Evolutionary conservation across 768 basidiomycete genomes (phyloP).

Genomic region (Lactarius sanguifluus): DNA sequence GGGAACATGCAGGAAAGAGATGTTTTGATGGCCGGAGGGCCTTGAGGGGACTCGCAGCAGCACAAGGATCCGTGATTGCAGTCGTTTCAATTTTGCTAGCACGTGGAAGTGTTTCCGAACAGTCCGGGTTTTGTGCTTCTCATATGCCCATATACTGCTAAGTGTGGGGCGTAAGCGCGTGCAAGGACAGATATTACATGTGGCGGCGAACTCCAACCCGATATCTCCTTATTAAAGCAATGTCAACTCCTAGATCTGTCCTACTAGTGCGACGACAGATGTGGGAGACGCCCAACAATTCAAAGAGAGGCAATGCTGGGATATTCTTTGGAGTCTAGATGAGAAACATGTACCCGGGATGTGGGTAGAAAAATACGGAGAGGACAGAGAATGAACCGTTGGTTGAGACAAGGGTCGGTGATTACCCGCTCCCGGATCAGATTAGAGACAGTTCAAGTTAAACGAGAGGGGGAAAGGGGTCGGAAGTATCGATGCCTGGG

Average conservation of each 20-base stretch:
- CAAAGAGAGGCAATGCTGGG: neutral
- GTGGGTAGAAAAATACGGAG: neutral
- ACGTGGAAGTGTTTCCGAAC: conserved; percentile 12
- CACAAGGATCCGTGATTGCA: neutral
- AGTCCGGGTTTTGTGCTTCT: conserved; percentile 2
- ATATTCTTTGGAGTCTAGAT: neutral
- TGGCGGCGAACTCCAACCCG: neutral
- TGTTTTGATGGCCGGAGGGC: neutral
- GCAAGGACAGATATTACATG: conserved; percentile 3
- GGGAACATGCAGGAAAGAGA: neutral
- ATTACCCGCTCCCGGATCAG: neutral
- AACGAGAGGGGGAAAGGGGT: neutral
- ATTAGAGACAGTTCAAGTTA: neutral
- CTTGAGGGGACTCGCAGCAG: neutral
- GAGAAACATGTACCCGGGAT: neutral
- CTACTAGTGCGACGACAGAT: neutral
- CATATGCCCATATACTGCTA: conserved; percentile 11
- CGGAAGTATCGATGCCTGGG: neutral
- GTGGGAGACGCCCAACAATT: neutral
- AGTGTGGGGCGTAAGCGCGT: conserved; percentile 1
- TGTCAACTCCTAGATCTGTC: conserved; percentile 5
- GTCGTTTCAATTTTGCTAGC: conserved; percentile 10
- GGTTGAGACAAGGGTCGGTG: neutral
- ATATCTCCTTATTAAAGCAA: conserved; percentile 12
- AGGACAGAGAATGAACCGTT: neutral